Evolutionary conservation across 1,284 basidiomycete species (phyloP).

Genomic region (Ustilago bromivora): DNA sequence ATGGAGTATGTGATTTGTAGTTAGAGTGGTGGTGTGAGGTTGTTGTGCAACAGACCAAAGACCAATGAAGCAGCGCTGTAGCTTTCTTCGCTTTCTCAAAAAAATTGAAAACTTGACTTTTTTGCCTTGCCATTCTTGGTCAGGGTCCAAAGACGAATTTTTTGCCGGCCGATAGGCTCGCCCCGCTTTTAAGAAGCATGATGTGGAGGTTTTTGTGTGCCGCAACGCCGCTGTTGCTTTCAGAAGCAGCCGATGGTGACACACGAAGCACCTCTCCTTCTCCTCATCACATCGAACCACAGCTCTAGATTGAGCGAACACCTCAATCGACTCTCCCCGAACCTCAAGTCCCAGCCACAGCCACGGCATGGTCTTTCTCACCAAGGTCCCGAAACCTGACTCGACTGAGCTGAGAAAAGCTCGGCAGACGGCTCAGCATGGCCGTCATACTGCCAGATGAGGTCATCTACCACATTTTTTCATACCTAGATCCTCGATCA

Average conservation of each 20-base stretch:
- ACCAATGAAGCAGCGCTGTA: background rate
- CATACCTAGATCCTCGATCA: conserved; percentile 30
- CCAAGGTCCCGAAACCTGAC: too few relatives aligned
- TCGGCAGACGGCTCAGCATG: conserved; percentile 19
- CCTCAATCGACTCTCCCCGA: background rate
- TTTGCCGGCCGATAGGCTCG: conserved; percentile 30
- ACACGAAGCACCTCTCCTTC: background rate
- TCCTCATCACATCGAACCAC: background rate
- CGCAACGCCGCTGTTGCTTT: background rate
- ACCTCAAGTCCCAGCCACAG: background rate
- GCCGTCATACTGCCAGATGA: conserved; percentile 33
- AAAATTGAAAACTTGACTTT: conserved; percentile 11
- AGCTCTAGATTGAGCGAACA: background rate
- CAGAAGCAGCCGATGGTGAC: background rate
- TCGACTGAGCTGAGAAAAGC: background rate
- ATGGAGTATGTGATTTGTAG: background rate
- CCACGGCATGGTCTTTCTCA: background rate
- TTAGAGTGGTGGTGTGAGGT: background rate
- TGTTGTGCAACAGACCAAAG: background rate
- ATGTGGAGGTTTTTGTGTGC: conserved; percentile 25
- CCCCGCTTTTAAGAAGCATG: background rate
- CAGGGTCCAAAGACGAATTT: conserved; percentile 22
- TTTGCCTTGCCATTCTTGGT: background rate
- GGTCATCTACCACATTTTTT: conserved; percentile 39
- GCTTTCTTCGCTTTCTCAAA: conserved; percentile 6